A percentile compares a stretch with the other conserved stretches of the same genome.
These are phyloP conservation scores for Paraphysoderma sedebokerense DNA, from an alignment of 371 early-diverging fungal genomes.

Conservation along the genomic window DNA sequence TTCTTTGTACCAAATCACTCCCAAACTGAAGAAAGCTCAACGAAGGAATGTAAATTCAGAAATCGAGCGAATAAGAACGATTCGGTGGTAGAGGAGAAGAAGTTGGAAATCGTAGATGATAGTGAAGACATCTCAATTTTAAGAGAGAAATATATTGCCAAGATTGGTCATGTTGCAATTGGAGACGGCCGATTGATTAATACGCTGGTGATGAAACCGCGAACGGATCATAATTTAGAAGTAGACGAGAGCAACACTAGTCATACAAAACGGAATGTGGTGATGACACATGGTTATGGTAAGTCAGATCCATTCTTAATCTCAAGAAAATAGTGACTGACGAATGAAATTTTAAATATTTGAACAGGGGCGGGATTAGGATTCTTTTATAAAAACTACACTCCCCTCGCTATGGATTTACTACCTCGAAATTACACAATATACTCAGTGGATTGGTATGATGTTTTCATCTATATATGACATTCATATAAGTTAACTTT, in stretches of 20 bases:
- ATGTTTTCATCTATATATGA: no score
- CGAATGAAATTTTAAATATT: no score
- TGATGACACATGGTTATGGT: constrained; percentile 5
- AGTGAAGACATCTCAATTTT: no score
- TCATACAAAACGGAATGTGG: neutral
- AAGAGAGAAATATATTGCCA: no score
- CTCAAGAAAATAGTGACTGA: no score
- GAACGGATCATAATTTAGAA: no score
- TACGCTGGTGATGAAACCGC: constrained; percentile 1
- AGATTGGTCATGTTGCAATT: neutral
- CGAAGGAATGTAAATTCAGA: neutral
- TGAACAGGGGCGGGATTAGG: constrained; percentile 3
- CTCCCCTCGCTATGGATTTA: neutral
- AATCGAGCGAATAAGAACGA: neutral
- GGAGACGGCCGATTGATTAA: neutral
- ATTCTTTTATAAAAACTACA: neutral
- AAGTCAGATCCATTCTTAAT: no score
- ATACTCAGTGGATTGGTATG: constrained; percentile 6
- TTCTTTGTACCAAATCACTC: no score
- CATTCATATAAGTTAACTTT: no score
- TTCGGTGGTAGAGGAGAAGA: neutral
- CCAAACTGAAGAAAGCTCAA: no score
- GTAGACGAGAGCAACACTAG: neutral
- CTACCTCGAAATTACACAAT: constrained; percentile 1
- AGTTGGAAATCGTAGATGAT: no score